Conservation (phyloP, 768 basidiomycete genomes). For the Cantharellus anzutake region DNA sequence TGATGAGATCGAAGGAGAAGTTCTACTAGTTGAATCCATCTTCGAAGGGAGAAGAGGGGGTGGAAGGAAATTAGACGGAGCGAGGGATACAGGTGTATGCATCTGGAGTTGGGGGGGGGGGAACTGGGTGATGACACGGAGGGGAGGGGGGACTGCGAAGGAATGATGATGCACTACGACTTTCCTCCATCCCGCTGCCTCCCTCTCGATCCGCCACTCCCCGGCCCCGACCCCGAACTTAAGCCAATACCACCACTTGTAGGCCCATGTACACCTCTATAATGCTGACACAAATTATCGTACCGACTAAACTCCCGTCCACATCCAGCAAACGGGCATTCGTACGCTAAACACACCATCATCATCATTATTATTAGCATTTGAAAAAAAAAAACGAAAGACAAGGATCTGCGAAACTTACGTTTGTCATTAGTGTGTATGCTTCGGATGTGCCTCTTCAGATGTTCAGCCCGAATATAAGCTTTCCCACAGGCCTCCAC, state of each 20-base stretch:
- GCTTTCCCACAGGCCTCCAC: slow-evolving; percentile 74
- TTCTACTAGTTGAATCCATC: too few species aligned
- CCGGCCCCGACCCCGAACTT: too few species aligned
- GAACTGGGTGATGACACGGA: too few species aligned
- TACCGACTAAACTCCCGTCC: slow-evolving; percentile 60
- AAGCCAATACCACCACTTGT: neutral
- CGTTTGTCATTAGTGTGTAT: slow-evolving; percentile 90
- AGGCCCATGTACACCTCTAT: slow-evolving; percentile 20
- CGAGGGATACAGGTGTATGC: too few species aligned
- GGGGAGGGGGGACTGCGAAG: too few species aligned
- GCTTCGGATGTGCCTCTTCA: slow-evolving; percentile 74
- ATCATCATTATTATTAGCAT: slow-evolving; percentile 11
- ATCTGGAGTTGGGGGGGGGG: too few species aligned
- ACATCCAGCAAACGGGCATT: slow-evolving; percentile 47
- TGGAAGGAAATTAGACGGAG: too few species aligned
- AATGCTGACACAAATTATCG: slow-evolving; percentile 64
- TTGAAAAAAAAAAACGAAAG: slow-evolving; percentile 7
- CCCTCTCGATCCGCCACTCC: too few species aligned
- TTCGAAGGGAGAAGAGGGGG: too few species aligned
- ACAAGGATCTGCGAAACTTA: slow-evolving; percentile 22
- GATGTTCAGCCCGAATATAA: slow-evolving; percentile 74
- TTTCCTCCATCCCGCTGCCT: too few species aligned
- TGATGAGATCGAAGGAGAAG: too few species aligned
- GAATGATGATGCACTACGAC: too few species aligned
- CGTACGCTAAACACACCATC: slow-evolving; percentile 32